These are phyloP conservation scores for Arxiozyma heterogenica DNA, from an alignment of 1,139 yeast species.

Conservation along the genomic window DNA sequence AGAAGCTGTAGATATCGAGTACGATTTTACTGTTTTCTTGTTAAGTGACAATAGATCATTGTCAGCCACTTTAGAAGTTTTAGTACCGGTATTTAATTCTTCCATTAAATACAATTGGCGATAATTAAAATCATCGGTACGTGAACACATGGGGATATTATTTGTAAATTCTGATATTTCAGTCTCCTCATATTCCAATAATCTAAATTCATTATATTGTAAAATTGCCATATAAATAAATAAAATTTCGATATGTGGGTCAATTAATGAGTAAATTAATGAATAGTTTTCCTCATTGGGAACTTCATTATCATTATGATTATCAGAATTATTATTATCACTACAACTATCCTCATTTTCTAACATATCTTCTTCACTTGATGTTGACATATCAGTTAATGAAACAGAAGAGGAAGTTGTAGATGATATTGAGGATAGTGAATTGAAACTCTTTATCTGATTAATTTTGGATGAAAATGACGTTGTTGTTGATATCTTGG, in stretches of 20 bases:
- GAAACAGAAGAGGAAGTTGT: background rate
- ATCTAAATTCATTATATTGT: constrained; percentile 67
- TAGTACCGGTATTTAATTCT: background rate
- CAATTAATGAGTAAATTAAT: constrained; percentile 57
- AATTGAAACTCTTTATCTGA: background rate
- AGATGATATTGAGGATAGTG: background rate
- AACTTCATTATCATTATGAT: constrained; percentile 2
- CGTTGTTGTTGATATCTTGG: background rate
- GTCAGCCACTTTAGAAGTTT: background rate
- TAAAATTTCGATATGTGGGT: constrained; percentile 69
- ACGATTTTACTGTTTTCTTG: background rate
- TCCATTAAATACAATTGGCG: constrained; percentile 16
- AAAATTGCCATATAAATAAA: constrained; percentile 72
- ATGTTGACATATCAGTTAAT: background rate
- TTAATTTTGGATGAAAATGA: background rate
- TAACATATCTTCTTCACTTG: constrained; percentile 1
- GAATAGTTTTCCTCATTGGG: constrained; percentile 11
- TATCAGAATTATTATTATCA: background rate
- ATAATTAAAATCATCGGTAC: constrained; percentile 27
- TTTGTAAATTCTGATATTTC: constrained; percentile 76
- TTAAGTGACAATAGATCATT: background rate
- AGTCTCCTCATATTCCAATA: constrained; percentile 80
- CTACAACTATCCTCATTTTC: background rate
- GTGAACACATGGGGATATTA: constrained; percentile 37
- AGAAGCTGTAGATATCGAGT: constrained; percentile 2